Percentiles rank a stretch among this genome's conserved stretches.
Evolutionary conservation across 768 basidiomycete genomes (phyloP).

Genomic region (Serendipita sp.): DNA sequence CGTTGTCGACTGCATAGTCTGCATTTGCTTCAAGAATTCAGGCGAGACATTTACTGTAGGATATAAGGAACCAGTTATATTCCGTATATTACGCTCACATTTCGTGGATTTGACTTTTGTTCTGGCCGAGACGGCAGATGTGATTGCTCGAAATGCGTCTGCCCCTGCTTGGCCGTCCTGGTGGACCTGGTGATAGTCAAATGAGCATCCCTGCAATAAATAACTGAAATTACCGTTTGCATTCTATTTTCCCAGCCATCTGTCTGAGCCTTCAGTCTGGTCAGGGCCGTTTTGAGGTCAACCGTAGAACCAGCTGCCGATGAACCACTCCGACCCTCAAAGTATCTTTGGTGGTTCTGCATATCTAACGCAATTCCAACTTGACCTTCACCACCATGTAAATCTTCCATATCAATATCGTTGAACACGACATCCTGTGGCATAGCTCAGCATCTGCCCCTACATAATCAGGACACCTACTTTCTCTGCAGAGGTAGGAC

Average conservation of each 20-base stretch:
- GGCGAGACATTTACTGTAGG: constrained; percentile 62
- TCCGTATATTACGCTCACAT: constrained; percentile 28
- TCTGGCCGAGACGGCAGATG: constrained; percentile 58
- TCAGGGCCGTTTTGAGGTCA: constrained; percentile 33
- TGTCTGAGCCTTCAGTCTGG: constrained; percentile 31
- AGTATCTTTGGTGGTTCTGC: constrained; percentile 71
- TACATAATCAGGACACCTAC: constrained; percentile 20
- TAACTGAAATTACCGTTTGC: constrained; percentile 29
- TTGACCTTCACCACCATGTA: constrained; percentile 51
- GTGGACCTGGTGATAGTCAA: constrained; percentile 32
- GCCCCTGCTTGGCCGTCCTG: constrained; percentile 54
- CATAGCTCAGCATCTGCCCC: not conserved
- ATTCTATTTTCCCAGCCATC: constrained; percentile 43
- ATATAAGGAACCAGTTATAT: not conserved
- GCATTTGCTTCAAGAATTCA: constrained; percentile 64
- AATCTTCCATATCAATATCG: constrained; percentile 70
- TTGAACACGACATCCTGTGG: not conserved
- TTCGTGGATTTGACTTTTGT: constrained; percentile 50
- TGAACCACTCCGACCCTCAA: constrained; percentile 40
- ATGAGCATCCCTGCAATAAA: not conserved
- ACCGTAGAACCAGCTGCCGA: constrained; percentile 12
- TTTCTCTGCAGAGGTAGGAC: constrained; percentile 9
- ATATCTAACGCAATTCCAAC: constrained; percentile 69
- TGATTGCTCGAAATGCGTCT: constrained; percentile 55
- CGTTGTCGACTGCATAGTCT: constrained; percentile 78